Evolutionary conservation across 169 alveolate genomes (phyloP).

Genomic region (Neospora caninum): DNA sequence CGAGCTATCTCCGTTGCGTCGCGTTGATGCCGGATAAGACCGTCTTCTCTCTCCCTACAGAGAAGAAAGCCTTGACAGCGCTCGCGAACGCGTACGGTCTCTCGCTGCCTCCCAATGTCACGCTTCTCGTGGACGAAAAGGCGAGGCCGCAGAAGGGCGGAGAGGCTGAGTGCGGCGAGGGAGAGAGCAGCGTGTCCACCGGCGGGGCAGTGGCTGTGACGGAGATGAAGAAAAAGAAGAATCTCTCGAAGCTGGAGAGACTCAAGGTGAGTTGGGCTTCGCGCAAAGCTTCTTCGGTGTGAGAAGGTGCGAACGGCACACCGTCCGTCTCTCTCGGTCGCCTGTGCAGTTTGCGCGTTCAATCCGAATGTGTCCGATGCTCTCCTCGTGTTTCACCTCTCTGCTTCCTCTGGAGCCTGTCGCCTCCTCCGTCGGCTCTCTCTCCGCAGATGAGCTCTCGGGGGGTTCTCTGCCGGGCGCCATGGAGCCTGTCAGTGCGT

Average conservation of each 20-base stretch:
- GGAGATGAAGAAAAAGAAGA: slow-evolving; percentile 55
- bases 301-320: too few relatives aligned
- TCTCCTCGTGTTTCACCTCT: too few relatives aligned
- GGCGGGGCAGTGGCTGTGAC: slow-evolving; percentile 41
- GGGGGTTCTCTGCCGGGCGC: too few relatives aligned
- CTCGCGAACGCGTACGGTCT: slow-evolving; percentile 49
- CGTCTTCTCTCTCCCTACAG: neutral
- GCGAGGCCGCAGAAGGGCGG: neutral
- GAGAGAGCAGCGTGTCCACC: neutral
- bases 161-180: neutral
- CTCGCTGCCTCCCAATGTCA: neutral
- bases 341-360: too few relatives aligned
- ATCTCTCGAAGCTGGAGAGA: slow-evolving; percentile 62
- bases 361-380: too few relatives aligned
- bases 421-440: too few relatives aligned
- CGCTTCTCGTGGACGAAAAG: neutral
- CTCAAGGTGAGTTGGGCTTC: slow-evolving; percentile 61
- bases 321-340: too few relatives aligned
- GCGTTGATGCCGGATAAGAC: slow-evolving; percentile 55
- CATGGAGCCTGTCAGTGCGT: too few relatives aligned
- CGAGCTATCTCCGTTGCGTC: slow-evolving; percentile 47
- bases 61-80: neutral
- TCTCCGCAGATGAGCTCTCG: too few relatives aligned
- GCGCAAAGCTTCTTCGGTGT: too few relatives aligned
- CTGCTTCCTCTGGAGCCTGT: too few relatives aligned